Evolutionary conservation across 2,329 filamentous ascomycete species (phyloP), one percentile per base, ranked within the genome.

Genomic region (Lizonia empirigonia): DNA sequence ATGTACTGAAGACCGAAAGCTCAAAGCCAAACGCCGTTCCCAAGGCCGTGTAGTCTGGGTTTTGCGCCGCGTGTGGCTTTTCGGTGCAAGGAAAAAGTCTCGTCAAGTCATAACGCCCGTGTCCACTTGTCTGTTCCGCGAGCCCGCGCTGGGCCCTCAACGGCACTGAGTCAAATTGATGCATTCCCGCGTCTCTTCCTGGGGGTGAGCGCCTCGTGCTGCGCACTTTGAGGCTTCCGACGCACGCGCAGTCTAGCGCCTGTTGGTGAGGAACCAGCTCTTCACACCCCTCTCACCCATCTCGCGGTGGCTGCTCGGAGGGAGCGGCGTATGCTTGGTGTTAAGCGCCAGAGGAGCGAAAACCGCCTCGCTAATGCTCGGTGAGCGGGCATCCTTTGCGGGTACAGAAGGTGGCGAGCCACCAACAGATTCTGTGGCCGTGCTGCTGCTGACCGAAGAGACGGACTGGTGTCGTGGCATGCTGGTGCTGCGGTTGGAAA

Each of bases 271-370:
- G 58, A 72, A 72, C 38, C 54, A 53, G 47, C 56, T 55, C 39
- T 58, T 59, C 42, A 62, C 60, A 16, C 50, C 56, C 40, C 41
- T 41, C 27, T 53, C 57, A 15, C 48, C 66, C 60, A 67, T 58
- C 51, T 63, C 59, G 58, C 53, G 49, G 40, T 55, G 35, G 53
- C 56, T 51, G 49, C 51, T 46, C 51, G 64, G 55, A 33, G 66
- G 63, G 58, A 62, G 53, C 50, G 58, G 49, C 51, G 56, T 47
- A 59, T 65, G 62, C 61, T 68, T 68, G 47, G 61, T 51, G 56
- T 72, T 72, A 61, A 72, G 65, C 57, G 68, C 58, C 38, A 72
- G 54, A 65, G 70, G 70, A 63, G 67, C 37, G 49, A 67, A 65
- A 52, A 59, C 48, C 57, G 64, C 54, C 50, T 62, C 58, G 38